Evolutionary conservation across 1,284 basidiomycete species (phyloP), one percentile per base, ranked within the genome.

Genomic region (Fomitiporia mediterranea): DNA sequence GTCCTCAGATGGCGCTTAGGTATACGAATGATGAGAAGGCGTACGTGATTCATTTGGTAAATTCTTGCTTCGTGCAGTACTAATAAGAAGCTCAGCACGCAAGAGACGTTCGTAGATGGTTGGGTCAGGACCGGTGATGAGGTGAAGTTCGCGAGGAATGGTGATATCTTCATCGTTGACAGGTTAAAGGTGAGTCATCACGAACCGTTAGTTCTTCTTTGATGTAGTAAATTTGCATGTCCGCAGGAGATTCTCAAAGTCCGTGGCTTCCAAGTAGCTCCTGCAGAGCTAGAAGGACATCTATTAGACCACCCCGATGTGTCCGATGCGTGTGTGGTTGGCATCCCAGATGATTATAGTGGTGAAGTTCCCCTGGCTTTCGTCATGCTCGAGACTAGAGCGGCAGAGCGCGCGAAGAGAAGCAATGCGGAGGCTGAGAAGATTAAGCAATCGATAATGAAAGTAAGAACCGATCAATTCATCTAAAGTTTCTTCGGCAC

Each of bases 301-400:
- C 70, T 94, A 28, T 74, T 94, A 58, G 65, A 83, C 68, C 86
- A 91, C 61, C 71, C 78, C 0, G 86, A 86, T 62, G 82, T 93
- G 3, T 74, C 74, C 1, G 85, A 91, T 57, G 77, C 75, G 0
- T 90, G 89, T 62, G 86, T 94, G 9, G 84, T 94, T 4, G 81
- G 88, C 2, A 68, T 91, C 2, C 79, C 78, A 0, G 87, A 94
- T 65, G 88, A 91, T 13, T 88, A 84, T 62, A 86, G 80, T 48
- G 91, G 91, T 35, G 91, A 94, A 65, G 64, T 89, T 3, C 90
- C 91, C 0, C 67, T 87, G 44, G 88, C 86, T 0, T 91, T 81
- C 64, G 73, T 91, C n/a, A 82, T 84, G 1, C 74, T 82, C 7
- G 74, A 72, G 51, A 66, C 73, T 2, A 67, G 70, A 4, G 77